Evolutionary conservation across 768 basidiomycete genomes (phyloP).

Genomic region (Suillus tomentosus): DNA sequence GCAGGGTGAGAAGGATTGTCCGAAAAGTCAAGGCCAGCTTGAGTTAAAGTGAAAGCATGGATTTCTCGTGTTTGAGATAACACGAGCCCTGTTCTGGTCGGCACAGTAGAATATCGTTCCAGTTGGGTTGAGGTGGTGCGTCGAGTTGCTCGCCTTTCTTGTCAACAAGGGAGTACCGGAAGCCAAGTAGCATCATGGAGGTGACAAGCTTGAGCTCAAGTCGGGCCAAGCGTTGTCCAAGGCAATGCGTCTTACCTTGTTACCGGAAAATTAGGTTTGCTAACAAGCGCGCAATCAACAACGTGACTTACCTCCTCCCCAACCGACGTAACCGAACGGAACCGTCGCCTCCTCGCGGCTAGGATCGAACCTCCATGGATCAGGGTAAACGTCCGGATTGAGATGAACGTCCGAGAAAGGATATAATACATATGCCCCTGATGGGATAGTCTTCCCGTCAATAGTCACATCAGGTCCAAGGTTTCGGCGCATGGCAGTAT

Average conservation of each 20-base stretch:
- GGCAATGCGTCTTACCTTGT: slow-evolving; percentile 67
- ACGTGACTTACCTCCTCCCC: slow-evolving; percentile 69
- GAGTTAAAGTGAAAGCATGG: slow-evolving; percentile 18
- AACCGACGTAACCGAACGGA: slow-evolving; percentile 68
- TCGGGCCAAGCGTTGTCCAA: slow-evolving; percentile 74
- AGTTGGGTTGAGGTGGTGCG: slow-evolving; percentile 62
- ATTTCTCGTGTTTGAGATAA: slow-evolving; percentile 47
- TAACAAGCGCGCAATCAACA: slow-evolving; percentile 21
- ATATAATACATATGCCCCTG: slow-evolving; percentile 76
- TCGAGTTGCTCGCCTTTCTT: slow-evolving; percentile 45
- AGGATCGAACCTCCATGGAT: slow-evolving; percentile 81
- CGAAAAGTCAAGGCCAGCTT: slow-evolving; percentile 29
- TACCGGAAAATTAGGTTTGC: slow-evolving; percentile 15
- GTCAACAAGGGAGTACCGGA: slow-evolving; percentile 61
- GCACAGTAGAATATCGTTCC: slow-evolving; percentile 77
- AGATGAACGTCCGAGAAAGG: slow-evolving; percentile 82
- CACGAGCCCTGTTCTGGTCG: slow-evolving; percentile 59
- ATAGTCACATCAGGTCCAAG: slow-evolving; percentile 72
- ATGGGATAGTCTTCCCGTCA: slow-evolving; percentile 67
- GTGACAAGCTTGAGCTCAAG: slow-evolving; percentile 72
- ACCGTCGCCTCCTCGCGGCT: slow-evolving; percentile 47
- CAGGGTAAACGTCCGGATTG: slow-evolving; percentile 67
- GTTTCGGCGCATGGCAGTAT: slow-evolving; percentile 80
- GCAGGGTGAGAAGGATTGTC: slow-evolving; percentile 12
- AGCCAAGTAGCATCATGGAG: slow-evolving; percentile 67